These are phyloP conservation scores for Saccharomyces kudriavzevii DNA, from an alignment of 805 yeast genomes.

Conservation along the genomic window DNA sequence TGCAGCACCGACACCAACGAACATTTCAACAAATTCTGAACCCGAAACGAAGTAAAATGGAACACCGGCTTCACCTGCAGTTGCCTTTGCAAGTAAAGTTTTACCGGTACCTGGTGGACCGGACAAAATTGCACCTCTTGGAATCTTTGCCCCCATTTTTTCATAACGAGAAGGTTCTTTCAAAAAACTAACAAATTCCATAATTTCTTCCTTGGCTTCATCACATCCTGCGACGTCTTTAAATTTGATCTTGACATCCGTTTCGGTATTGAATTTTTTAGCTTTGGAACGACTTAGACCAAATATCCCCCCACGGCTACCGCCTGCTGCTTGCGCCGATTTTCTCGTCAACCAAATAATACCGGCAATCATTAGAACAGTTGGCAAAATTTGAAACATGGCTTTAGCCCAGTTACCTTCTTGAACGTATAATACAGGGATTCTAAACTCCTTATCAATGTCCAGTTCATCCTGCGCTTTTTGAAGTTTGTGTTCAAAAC, in stretches of 20 bases:
- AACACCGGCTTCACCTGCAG: slow-evolving; percentile 98
- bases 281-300: slow-evolving; percentile 93
- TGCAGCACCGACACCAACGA: slow-evolving; percentile 98
- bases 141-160: slow-evolving; percentile 90
- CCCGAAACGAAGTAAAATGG: slow-evolving; percentile 95
- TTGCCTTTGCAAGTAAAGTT: slow-evolving; percentile 91
- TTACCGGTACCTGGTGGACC: slow-evolving; percentile 99
- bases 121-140: slow-evolving; percentile 93
- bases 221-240: slow-evolving; percentile 95
- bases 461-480: slow-evolving; percentile 65
- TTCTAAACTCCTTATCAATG: slow-evolving; percentile 51
- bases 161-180: slow-evolving; percentile 88
- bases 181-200: slow-evolving; percentile 94
- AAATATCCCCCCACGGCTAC: slow-evolving; percentile 65
- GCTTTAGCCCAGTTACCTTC: slow-evolving; percentile 61
- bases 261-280: slow-evolving; percentile 81
- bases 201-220: slow-evolving; percentile 94
- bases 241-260: slow-evolving; percentile 80
- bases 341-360: slow-evolving; percentile 72
- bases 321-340: slow-evolving; percentile 40
- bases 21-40: slow-evolving; percentile 97
- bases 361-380: slow-evolving; percentile 80
- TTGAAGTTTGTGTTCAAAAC: slow-evolving; percentile 73
- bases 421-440: slow-evolving; percentile 74
- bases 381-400: slow-evolving; percentile 75